phyloP scores from a whole-genome alignment of 1,284 basidiomycete species.

The Xanthoconium separans region DNA sequence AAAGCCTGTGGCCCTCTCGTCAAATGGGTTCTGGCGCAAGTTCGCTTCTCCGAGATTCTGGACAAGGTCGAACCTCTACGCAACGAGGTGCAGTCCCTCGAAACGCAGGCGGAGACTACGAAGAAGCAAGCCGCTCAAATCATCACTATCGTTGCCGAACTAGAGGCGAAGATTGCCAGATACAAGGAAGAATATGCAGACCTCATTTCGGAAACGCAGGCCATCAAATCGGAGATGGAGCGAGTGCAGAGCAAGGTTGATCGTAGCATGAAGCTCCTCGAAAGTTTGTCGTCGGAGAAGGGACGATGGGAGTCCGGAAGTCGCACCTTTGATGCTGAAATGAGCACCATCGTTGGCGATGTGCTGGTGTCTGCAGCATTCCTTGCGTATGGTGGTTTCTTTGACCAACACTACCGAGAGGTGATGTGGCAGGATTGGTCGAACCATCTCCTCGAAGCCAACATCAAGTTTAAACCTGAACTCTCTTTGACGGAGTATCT shows the following conservation, averaged over 20 bases:
- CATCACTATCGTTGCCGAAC: conserved; percentile 89
- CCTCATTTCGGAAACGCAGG: conserved; percentile 95
- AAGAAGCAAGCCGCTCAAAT: conserved; percentile 91
- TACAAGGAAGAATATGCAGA: conserved; percentile 99
- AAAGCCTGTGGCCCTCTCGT: conserved; percentile 98
- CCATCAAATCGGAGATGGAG: conserved; percentile 98
- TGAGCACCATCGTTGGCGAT: conserved; percentile 98
- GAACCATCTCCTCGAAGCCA: conserved; percentile 84
- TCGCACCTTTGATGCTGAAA: conserved; percentile 95
- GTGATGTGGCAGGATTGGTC: conserved; percentile 97
- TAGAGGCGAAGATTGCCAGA: conserved; percentile 88
- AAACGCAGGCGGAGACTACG: conserved; percentile 89
- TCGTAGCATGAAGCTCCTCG: conserved; percentile 93
- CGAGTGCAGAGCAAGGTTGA: conserved; percentile 96
- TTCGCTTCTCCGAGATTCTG: conserved; percentile 95
- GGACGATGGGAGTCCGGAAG: conserved; percentile 95
- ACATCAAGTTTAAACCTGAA: conserved; percentile 90
- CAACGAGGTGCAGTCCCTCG: conserved; percentile 92
- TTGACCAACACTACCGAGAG: conserved; percentile 98
- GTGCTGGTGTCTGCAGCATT: conserved; percentile 96
- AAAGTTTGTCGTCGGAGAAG: conserved; percentile 94
- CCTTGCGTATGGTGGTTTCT: conserved; percentile 97
- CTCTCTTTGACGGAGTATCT: conserved; percentile 94
- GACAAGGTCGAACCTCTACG: conserved; percentile 97
- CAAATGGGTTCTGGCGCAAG: conserved; percentile 98